Conservation (phyloP, 768 basidiomycete genomes). For the Trametes cingulata region DNA sequence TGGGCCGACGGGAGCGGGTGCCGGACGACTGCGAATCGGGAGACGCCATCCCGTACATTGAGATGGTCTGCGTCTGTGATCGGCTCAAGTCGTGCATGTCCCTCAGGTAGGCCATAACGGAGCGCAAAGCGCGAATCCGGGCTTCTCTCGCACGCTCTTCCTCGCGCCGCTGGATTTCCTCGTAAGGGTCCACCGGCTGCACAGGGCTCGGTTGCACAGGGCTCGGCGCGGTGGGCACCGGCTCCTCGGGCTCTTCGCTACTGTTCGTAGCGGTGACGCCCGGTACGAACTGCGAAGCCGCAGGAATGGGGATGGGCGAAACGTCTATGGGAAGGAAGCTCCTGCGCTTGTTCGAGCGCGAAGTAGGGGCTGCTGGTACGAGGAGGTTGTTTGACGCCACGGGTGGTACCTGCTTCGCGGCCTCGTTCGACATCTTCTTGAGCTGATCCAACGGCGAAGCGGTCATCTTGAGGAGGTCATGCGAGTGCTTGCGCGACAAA, state of each 20-base stretch:
- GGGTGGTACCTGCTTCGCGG: conserved; percentile 21
- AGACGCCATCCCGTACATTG: conserved; percentile 55
- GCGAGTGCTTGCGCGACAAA: conserved; percentile 17
- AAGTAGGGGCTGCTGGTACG: conserved; percentile 42
- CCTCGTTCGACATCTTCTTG: conserved; percentile 27
- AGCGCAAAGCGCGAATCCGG: conserved; percentile 79
- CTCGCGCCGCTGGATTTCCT: conserved; percentile 59
- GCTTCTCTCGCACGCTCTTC: conserved; percentile 71
- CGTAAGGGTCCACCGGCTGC: conserved; percentile 37
- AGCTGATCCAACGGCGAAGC: conserved; percentile 15
- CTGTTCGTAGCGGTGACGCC: conserved; percentile 46
- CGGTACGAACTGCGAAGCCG: conserved; percentile 60
- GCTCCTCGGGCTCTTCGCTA: conserved; percentile 36
- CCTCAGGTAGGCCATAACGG: conserved; percentile 93
- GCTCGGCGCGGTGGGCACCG: conserved; percentile 3
- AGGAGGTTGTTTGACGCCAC: conserved; percentile 36
- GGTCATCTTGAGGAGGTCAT: conserved; percentile 18
- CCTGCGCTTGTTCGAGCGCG: conserved; percentile 67
- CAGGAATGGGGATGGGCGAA: conserved; percentile 64
- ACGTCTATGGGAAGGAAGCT: conserved; percentile 88
- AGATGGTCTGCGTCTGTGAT: conserved; percentile 56
- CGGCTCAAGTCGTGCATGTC: conserved; percentile 92
- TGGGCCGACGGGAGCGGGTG: conserved; percentile 64
- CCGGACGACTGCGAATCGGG: conserved; percentile 40
- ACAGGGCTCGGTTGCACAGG: conserved; percentile 40